Percentiles rank a stretch among this genome's conserved stretches.
These are phyloP conservation scores for Plantago coronopus DNA, from an alignment of 305 asterid species.

Conservation along the genomic window DNA sequence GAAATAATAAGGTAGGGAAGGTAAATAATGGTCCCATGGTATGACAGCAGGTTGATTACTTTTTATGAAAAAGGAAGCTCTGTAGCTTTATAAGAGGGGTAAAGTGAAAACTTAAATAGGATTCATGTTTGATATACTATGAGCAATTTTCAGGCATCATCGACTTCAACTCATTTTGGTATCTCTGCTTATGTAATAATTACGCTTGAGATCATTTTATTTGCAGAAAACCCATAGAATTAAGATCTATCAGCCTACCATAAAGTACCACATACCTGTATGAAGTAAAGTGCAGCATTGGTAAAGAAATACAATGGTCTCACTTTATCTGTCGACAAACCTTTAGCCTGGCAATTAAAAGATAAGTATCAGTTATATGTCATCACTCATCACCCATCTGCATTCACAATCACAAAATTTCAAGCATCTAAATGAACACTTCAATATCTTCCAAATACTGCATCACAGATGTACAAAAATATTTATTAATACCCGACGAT, in stretches of 20 bases:
- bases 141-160: too few relatives aligned
- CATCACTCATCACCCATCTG: not conserved
- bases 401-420: conserved; percentile 21
- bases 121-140: too few relatives aligned
- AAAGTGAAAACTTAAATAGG: too few relatives aligned
- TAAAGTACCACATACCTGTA: conserved; percentile 55
- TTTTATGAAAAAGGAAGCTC: too few relatives aligned
- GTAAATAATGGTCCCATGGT: not conserved
- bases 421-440: not conserved
- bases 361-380: not conserved
- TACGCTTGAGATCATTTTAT: not conserved
- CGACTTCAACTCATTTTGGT: not conserved
- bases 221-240: not conserved
- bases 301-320: conserved; percentile 52
- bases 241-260: not conserved
- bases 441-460: conserved; percentile 3
- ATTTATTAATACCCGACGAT: conserved; percentile 71
- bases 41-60: too few relatives aligned
- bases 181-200: too few relatives aligned
- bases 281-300: conserved; percentile 63
- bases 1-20: not conserved
- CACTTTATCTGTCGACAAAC: conserved; percentile 86
- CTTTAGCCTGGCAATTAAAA: conserved; percentile 73
- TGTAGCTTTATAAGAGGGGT: too few relatives aligned
- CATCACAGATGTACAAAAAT: conserved; percentile 11